phyloP scores from a whole-genome alignment of 169 alveolate species.

The Cryptosporidium felis region DNA sequence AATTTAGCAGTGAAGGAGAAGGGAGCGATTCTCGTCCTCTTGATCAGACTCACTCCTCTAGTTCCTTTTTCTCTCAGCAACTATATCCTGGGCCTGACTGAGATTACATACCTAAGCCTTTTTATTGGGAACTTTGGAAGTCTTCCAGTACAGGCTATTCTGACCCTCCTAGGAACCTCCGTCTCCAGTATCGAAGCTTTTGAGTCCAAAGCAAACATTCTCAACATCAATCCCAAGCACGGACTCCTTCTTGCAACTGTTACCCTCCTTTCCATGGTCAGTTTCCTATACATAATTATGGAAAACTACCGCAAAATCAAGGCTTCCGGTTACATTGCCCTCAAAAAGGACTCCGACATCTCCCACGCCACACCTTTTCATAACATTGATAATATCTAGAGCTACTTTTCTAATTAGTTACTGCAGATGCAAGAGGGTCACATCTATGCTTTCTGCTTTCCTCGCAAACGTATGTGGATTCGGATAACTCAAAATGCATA shows the following conservation, averaged over 20 bases:
- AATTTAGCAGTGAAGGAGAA: background rate
- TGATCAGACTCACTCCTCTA: slow-evolving; percentile 27
- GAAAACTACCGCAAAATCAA: background rate
- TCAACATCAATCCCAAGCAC: background rate
- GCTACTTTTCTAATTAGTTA: background rate
- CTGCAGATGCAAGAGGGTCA: too few species aligned
- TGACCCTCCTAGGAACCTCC: slow-evolving; percentile 5
- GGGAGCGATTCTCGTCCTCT: background rate
- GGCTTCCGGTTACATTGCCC: background rate
- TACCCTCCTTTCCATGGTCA: background rate
- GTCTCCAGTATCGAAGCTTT: background rate
- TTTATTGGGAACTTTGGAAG: slow-evolving; percentile 33
- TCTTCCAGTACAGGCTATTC: slow-evolving; percentile 5
- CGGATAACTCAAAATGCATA: too few species aligned
- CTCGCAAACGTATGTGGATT: too few species aligned
- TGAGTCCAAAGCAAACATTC: background rate
- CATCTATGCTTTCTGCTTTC: too few species aligned
- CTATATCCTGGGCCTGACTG: slow-evolving; percentile 45
- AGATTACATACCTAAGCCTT: background rate
- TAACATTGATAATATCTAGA: too few species aligned
- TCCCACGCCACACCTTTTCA: too few species aligned
- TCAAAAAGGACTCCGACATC: background rate
- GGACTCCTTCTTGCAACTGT: background rate
- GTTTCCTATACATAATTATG: background rate
- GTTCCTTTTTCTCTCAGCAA: slow-evolving; percentile 32